These are phyloP conservation scores for Xylaria sp. DNA, from an alignment of 2,329 filamentous ascomycete species.

Conservation along the genomic window DNA sequence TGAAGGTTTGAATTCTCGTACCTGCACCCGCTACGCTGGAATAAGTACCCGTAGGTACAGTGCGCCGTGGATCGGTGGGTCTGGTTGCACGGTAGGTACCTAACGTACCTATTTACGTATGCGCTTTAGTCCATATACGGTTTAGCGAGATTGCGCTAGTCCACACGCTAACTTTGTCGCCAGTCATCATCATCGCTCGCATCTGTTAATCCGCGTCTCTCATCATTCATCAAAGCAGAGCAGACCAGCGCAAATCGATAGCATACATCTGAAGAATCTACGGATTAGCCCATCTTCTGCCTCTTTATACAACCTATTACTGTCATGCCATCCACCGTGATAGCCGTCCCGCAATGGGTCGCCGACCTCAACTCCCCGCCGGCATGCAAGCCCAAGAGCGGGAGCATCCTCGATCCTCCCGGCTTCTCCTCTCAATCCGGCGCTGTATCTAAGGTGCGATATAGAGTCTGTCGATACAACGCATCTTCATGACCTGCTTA, in stretches of 20 bases:
- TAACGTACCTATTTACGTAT: no score
- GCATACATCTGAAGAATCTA: no score
- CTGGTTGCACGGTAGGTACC: neutral
- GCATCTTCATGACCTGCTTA: constrained; percentile 3
- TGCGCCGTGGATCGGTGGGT: neutral
- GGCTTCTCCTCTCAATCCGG: constrained; percentile 61
- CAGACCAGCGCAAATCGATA: no score
- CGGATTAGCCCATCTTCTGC: neutral
- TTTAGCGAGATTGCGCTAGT: no score
- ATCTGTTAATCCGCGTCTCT: neutral
- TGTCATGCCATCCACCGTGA: constrained; percentile 25
- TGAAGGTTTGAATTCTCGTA: no score
- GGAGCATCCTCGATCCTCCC: constrained; percentile 74
- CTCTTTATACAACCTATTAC: neutral
- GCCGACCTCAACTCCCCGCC: constrained; percentile 70
- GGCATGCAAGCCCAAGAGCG: constrained; percentile 57
- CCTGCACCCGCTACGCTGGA: no score
- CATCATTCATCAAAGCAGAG: neutral
- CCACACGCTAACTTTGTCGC: neutral
- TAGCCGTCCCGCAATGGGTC: constrained; percentile 70
- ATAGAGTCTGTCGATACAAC: neutral
- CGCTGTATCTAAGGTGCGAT: constrained; percentile 52
- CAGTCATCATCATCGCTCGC: neutral
- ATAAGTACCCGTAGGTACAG: neutral
- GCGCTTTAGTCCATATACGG: no score